Evolutionary conservation across 768 basidiomycete species (phyloP).

Genomic region (Clathrus columnatus): DNA sequence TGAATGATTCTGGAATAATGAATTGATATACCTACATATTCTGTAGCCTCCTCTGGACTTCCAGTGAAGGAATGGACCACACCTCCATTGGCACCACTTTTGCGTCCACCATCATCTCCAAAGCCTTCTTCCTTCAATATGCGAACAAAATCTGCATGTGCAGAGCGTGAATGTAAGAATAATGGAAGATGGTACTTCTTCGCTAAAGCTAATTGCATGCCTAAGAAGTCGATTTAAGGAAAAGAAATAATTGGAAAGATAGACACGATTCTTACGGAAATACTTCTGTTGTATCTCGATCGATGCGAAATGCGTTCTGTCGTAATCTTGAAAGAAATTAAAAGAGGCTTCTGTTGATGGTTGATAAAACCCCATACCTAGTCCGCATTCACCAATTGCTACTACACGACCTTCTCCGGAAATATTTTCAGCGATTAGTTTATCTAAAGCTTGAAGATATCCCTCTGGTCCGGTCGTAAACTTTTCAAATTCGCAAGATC

Average conservation of each 20-base stretch:
- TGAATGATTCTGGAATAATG: background rate
- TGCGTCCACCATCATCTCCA: conserved; percentile 42
- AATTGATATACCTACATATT: conserved; percentile 41
- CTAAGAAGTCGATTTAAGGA: conserved; percentile 19
- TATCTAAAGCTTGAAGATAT: conserved; percentile 53
- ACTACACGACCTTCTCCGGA: conserved; percentile 51
- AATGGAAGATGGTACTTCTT: conserved; percentile 66
- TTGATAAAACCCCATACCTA: conserved; percentile 37
- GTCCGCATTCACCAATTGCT: conserved; percentile 72
- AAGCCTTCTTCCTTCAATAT: conserved; percentile 63
- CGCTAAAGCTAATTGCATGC: conserved; percentile 52
- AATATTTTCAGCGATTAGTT: conserved; percentile 40
- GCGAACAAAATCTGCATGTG: conserved; percentile 57
- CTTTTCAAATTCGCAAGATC: conserved; percentile 56
- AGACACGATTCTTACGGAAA: conserved; percentile 42
- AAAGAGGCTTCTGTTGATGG: background rate
- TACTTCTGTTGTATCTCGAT: conserved; percentile 50
- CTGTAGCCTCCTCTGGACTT: conserved; percentile 46
- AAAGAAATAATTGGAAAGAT: background rate
- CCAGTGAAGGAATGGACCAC: conserved; percentile 85
- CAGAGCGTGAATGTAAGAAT: conserved; percentile 76
- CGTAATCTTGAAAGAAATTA: conserved; percentile 48
- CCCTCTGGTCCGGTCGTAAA: conserved; percentile 46
- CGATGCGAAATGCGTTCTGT: conserved; percentile 57
- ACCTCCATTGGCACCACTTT: conserved; percentile 54